A percentile compares a stretch with the other conserved stretches of the same genome.
Evolutionary conservation across 2,329 filamentous ascomycete genomes (phyloP).

Genomic region (Metarhizium guizhouense): DNA sequence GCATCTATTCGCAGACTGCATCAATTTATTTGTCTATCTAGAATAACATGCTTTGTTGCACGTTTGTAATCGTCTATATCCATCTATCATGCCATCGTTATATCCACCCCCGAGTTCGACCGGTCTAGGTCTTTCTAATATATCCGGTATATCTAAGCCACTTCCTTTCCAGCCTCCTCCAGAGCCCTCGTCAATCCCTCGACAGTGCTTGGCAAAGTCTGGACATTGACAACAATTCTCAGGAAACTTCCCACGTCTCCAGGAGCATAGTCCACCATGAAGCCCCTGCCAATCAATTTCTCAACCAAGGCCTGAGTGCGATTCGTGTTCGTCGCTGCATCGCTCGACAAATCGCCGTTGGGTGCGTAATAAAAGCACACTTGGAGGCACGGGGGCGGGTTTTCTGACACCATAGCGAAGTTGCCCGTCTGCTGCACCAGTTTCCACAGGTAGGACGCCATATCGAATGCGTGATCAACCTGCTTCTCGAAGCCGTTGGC

Average conservation of each 20-base stretch:
- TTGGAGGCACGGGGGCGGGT: constrained; percentile 81
- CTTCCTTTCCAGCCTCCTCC: constrained; percentile 32
- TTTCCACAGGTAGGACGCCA: constrained; percentile 59
- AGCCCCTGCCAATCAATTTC: constrained; percentile 40
- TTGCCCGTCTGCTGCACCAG: constrained; percentile 46
- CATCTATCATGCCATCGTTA: not conserved
- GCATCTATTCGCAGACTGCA: too few relatives aligned
- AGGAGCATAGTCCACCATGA: constrained; percentile 55
- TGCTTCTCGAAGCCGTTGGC: constrained; percentile 59
- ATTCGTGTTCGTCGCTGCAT: constrained; percentile 36
- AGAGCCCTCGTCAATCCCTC: constrained; percentile 45
- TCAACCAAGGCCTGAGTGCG: constrained; percentile 40
- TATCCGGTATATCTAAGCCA: not conserved
- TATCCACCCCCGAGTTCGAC: not conserved
- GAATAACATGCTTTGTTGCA: too few relatives aligned
- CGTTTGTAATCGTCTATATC: not conserved
- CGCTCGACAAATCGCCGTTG: constrained; percentile 34
- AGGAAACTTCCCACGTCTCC: constrained; percentile 48
- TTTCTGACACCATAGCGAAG: constrained; percentile 64
- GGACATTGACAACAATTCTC: constrained; percentile 49
- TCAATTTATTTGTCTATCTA: too few relatives aligned
- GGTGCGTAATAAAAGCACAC: constrained; percentile 87
- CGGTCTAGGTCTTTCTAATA: not conserved
- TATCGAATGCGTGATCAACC: constrained; percentile 64
- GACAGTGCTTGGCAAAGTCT: constrained; percentile 43